These are phyloP conservation scores for Echium plantagineum DNA, from an alignment of 257 asterid genomes.

Conservation along the genomic window DNA sequence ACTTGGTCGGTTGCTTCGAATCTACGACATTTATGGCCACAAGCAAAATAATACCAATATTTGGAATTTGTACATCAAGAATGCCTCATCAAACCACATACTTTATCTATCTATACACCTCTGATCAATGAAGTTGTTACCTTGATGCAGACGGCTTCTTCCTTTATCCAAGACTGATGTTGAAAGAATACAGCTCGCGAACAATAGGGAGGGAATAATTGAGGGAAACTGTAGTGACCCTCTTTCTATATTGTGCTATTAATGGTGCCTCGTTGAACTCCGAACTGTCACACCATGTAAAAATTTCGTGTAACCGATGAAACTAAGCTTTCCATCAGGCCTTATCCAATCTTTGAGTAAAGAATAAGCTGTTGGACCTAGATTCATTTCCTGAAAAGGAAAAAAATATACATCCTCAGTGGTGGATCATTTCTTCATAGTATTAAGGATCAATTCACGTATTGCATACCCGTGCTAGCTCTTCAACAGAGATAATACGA, in stretches of 20 bases:
- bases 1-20: background rate
- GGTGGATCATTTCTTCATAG: background rate
- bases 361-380: slow-evolving; percentile 58
- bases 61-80: background rate
- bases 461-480: slow-evolving; percentile 64
- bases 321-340: slow-evolving; percentile 60
- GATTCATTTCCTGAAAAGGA: slow-evolving; percentile 64
- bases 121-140: background rate
- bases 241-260: slow-evolving; percentile 8
- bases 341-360: slow-evolving; percentile 81
- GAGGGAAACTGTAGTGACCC: background rate
- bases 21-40: background rate
- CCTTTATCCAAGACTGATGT: background rate
- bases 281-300: slow-evolving; percentile 89
- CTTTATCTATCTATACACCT: background rate
- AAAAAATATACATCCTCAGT: background rate
- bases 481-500: slow-evolving; percentile 57
- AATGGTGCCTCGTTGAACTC: slow-evolving; percentile 50
- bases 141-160: background rate
- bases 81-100: background rate
- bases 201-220: too few species aligned
- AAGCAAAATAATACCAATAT: background rate
- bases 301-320: slow-evolving; percentile 83
- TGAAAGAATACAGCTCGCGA: background rate
- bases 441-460: background rate